Evolutionary conservation across 2,329 filamentous ascomycete species (phyloP), one percentile per base, ranked within the genome.

Genomic region (Alternaria sp.): DNA sequence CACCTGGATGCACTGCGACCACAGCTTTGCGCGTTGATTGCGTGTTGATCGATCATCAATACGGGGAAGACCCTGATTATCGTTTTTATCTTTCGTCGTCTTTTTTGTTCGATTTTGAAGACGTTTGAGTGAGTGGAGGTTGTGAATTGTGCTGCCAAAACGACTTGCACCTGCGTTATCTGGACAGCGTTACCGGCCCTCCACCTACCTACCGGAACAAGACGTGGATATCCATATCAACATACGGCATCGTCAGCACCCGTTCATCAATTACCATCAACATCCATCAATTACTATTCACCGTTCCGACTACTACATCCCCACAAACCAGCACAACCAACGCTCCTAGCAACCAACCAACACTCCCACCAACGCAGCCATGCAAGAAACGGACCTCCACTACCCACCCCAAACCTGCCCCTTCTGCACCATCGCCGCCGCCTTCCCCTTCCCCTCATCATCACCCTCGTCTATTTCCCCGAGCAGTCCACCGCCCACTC

Each of bases 361-460:
- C 30, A 8, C 30, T 32, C 30, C 30, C 30, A 36, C 30, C 45
- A 50, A 43, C 36, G 36, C 45, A 46, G n/a, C 19, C 4, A 77
- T 77, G 74, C 70, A 73, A 50, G 75, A 76, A 67, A 64, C 69
- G 5, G 75, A 78, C 43, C 70, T 74, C 4, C 75, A 79, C 58
- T 84, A 84, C 70, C 81, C 83, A 6, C 62, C 71, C 2, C 74
- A 81, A 28, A 50, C 75, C 44, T 89, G 87, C 73, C 85, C 87
- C 15, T 89, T 89, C 76, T 89, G 87, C 80, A 82, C 75, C 61
- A 89, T 89, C 66, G 83, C 86, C 21, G 69, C 78, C 36, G 81
- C 85, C 32, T 86, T 86, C 70, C 83, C 84, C 2, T 62, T 64
- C 19, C 63, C 69, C 8, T 49, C 15, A 9, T 46, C 69, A 10